phyloP scores from a whole-genome alignment of 768 basidiomycete species.

The Podaxis sp. region DNA sequence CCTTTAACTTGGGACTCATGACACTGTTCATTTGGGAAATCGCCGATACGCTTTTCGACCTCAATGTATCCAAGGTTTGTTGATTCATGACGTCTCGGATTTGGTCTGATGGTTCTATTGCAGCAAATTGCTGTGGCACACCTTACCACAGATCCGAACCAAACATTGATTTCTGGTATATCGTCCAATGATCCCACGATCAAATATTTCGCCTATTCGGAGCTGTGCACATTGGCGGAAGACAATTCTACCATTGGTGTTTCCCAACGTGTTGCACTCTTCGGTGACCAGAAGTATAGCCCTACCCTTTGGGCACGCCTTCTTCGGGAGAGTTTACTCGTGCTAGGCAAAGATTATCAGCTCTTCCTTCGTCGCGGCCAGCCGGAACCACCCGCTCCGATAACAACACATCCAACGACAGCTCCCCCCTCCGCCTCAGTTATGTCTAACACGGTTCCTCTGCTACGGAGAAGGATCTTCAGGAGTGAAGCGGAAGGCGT shows the following conservation, averaged over 20 bases:
- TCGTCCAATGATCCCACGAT: conserved; percentile 48
- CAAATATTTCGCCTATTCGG: conserved; percentile 63
- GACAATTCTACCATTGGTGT: conserved; percentile 35
- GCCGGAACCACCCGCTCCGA: conserved; percentile 21
- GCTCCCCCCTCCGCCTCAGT: conserved; percentile 10
- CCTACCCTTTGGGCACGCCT: conserved; percentile 63
- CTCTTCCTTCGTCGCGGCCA: conserved; percentile 56
- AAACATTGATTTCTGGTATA: conserved; percentile 60
- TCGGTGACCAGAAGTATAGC: conserved; percentile 63
- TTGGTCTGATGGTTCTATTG: conserved; percentile 3
- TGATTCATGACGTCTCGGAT: background rate
- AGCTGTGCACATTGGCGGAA: conserved; percentile 50
- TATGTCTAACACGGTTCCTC: conserved; percentile 34
- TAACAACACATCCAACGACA: conserved; percentile 14
- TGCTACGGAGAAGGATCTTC: conserved; percentile 41
- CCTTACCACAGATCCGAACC: conserved; percentile 45
- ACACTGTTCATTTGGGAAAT: conserved; percentile 63
- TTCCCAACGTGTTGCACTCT: conserved; percentile 49
- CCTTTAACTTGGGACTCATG: conserved; percentile 46
- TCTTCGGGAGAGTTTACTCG: conserved; percentile 51
- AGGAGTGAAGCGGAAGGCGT: conserved; percentile 43
- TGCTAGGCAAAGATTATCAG: conserved; percentile 69
- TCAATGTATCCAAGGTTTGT: conserved; percentile 51
- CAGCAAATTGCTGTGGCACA: conserved; percentile 46
- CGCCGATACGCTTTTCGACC: conserved; percentile 55